Conservation (phyloP, 2,329 filamentous ascomycete genomes). For the Bertia moriformis region DNA sequence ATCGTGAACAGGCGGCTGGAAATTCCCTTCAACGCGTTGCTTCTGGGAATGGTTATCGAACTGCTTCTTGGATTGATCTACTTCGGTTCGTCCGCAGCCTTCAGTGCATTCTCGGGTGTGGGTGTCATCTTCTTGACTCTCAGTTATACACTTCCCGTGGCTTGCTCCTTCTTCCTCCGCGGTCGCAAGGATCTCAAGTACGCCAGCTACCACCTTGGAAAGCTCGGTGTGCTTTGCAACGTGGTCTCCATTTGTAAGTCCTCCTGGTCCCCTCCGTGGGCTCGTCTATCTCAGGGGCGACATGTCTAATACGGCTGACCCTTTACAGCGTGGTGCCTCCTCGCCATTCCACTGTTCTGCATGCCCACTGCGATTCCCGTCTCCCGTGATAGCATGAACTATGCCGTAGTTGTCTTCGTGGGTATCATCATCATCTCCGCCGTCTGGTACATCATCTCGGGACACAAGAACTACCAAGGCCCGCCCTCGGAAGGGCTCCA, state of each 20-base stretch:
- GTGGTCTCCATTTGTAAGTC: slow-evolving; percentile 27
- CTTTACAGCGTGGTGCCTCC: slow-evolving; percentile 23
- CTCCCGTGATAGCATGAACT: slow-evolving; percentile 30
- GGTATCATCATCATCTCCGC: slow-evolving; percentile 29
- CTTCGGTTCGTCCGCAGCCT: slow-evolving; percentile 39
- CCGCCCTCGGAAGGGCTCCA: slow-evolving; percentile 14
- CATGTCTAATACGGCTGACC: slow-evolving; percentile 2
- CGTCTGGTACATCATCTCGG: slow-evolving; percentile 34
- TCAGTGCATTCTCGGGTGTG: slow-evolving; percentile 36
- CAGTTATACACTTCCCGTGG: slow-evolving; percentile 33
- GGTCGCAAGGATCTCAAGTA: slow-evolving; percentile 27
- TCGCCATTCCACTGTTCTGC: slow-evolving; percentile 36
- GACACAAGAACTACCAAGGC: slow-evolving; percentile 30
- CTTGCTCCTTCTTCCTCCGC: slow-evolving; percentile 24
- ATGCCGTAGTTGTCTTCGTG: slow-evolving; percentile 36
- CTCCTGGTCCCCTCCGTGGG: neutral
- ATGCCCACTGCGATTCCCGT: slow-evolving; percentile 30
- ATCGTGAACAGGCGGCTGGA: slow-evolving; percentile 34
- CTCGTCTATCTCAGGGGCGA: neutral
- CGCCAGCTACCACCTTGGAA: slow-evolving; percentile 28
- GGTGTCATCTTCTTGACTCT: slow-evolving; percentile 33
- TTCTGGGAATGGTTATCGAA: slow-evolving; percentile 35
- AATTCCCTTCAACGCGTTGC: slow-evolving; percentile 39
- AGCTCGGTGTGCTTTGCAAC: slow-evolving; percentile 30
- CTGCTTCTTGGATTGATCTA: slow-evolving; percentile 40